Evolutionary conservation across 2,329 filamentous ascomycete species (phyloP).

Genomic region (Aspergillus latus): DNA sequence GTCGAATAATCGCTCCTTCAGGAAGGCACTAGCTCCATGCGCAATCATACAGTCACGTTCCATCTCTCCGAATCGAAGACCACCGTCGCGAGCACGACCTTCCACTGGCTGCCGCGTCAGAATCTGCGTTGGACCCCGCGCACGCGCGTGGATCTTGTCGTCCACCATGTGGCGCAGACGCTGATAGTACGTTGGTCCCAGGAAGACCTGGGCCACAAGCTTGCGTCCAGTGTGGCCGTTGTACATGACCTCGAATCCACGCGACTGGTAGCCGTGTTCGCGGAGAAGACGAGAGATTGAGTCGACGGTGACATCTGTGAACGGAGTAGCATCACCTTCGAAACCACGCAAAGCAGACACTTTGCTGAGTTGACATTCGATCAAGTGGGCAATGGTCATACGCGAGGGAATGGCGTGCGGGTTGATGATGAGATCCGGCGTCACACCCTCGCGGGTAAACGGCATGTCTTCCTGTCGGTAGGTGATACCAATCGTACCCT

Average conservation of each 20-base stretch:
- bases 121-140: constrained; percentile 93
- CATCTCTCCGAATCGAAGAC: constrained; percentile 99
- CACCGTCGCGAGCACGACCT: constrained; percentile 95
- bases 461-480: constrained; percentile 99
- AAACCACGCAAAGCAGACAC: constrained; percentile 89
- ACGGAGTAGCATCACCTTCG: constrained; percentile 96
- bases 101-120: constrained; percentile 96
- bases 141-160: constrained; percentile 99
- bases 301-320: constrained; percentile 96
- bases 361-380: constrained; percentile 96
- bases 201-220: constrained; percentile 89
- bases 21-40: constrained; percentile 93
- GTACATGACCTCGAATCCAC: constrained; percentile 98
- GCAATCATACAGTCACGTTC: constrained; percentile 99
- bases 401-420: constrained; percentile 98
- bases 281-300: constrained; percentile 83
- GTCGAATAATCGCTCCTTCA: constrained; percentile 96
- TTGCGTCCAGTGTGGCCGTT: constrained; percentile 96
- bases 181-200: constrained; percentile 98
- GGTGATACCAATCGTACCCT: constrained; percentile 98
- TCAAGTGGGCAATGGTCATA: constrained; percentile 99
- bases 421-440: constrained; percentile 97
- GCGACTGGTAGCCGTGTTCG: constrained; percentile 90
- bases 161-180: constrained; percentile 99
- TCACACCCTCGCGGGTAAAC: constrained; percentile 86